Conservation (phyloP, 148 eudicot species). For the Diospyros lotus region DNA sequence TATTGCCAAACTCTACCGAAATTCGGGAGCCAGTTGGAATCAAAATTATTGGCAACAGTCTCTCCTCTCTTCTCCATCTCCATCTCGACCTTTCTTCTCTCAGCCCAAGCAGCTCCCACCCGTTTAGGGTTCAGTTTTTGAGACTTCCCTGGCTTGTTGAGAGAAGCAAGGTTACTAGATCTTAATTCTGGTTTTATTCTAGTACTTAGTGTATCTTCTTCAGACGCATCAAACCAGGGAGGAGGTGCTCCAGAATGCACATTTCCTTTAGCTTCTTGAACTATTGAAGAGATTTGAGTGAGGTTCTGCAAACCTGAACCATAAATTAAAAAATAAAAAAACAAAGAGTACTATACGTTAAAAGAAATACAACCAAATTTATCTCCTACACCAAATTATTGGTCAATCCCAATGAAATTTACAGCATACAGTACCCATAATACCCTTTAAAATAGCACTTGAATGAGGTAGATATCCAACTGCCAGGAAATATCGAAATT, state of each 20-base stretch:
- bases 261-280: slow-evolving; percentile 48
- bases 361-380: slow-evolving; percentile 4
- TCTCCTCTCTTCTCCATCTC: slow-evolving; percentile 87
- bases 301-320: slow-evolving; percentile 54
- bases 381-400: not conserved
- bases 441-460: not conserved
- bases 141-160: slow-evolving; percentile 35
- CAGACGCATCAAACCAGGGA: slow-evolving; percentile 76
- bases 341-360: slow-evolving; percentile 2
- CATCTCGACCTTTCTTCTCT: slow-evolving; percentile 83
- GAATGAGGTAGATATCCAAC: not conserved
- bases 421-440: not conserved
- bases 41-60: slow-evolving; percentile 32
- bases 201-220: slow-evolving; percentile 21
- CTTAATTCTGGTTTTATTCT: slow-evolving; percentile 16
- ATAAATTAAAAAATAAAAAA: not conserved
- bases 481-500: not conserved
- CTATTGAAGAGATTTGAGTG: slow-evolving; percentile 30
- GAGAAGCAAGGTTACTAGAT: slow-evolving; percentile 9
- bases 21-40: slow-evolving; percentile 87
- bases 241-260: slow-evolving; percentile 91
- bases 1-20: slow-evolving; percentile 98
- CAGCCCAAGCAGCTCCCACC: slow-evolving; percentile 99
- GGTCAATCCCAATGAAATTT: not conserved
- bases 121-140: slow-evolving; percentile 83